Evolutionary conservation across 1,284 basidiomycete species (phyloP), one percentile per base, ranked within the genome.

Genomic region (Ceratobasidium sp.): DNA sequence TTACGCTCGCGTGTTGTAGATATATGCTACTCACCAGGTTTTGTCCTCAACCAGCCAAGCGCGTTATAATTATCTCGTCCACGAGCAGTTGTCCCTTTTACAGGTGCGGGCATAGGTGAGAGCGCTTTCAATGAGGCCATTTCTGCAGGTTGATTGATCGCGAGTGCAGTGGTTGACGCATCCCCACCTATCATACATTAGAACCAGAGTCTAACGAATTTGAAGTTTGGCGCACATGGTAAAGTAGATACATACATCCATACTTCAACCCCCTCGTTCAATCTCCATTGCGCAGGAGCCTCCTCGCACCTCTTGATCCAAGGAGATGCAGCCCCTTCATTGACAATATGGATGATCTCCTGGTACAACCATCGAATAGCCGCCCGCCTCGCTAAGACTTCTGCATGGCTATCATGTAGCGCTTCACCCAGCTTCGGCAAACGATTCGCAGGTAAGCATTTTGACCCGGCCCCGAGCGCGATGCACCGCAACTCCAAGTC

Each of bases 361-460:
- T 89, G 87, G 30, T 95, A 80, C 55, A 96, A 82, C 94, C 94
- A 98, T n/a, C 89, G 86, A 44, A 92, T 79, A 1, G 92, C 89
- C 1, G 91, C 91, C 21, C 96, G 86, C 32, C 94, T 85, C 0
- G 94, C 94, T 16, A 98, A 84, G 18, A 97, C 87, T 81, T 98
- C 96, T 2, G 96, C 96, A 80, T 98, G 96, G 59, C 87, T 90
- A 78, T 98, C 96, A 78, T 97, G 94, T 30, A 98, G 76, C 0
- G 89, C 86, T 78, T 98, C 93, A 0, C 96, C 96, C n/a, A 84
- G 82, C 1, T 80, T 78, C 0, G 93, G 89, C 0, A 95, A 83
- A 59, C 85, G 85, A 0, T 81, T 77, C 14, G 84, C 86, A 0
- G 96, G 94, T 0, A 96, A 86, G 77, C 93, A 95, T 82, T 97